Conservation (phyloP, 805 yeast genomes). For the Schwanniomyces vanrijiae region DNA sequence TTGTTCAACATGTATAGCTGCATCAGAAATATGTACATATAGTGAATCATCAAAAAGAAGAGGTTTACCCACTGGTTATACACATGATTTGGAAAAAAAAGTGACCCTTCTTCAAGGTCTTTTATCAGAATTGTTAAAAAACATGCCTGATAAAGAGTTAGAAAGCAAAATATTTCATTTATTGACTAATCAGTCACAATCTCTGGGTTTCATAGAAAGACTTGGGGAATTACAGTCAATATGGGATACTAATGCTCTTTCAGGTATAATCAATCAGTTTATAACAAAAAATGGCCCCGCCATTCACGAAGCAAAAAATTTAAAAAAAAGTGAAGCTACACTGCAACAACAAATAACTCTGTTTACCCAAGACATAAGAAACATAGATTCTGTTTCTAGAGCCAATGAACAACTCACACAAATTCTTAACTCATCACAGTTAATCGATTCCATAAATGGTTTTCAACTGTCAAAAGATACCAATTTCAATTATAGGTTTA, state of each 20-base stretch:
- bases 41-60: constrained; percentile 15
- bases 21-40: constrained; percentile 13
- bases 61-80: constrained; percentile 22
- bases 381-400: background rate
- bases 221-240: constrained; percentile 1
- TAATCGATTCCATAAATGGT: constrained; percentile 8
- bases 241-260: constrained; percentile 7
- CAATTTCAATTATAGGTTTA: background rate
- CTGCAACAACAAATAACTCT: background rate
- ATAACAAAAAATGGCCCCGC: constrained; percentile 6
- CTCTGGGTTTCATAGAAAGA: constrained; percentile 2
- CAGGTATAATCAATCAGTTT: constrained; percentile 9
- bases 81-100: constrained; percentile 18
- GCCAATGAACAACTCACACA: constrained; percentile 7
- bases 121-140: constrained; percentile 4
- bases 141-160: background rate
- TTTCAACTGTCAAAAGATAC: background rate
- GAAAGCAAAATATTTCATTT: constrained; percentile 2
- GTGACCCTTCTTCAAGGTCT: constrained; percentile 15
- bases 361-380: background rate
- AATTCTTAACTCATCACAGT: constrained; percentile 12
- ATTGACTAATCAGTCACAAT: constrained; percentile 1
- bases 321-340: background rate
- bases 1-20: constrained; percentile 16
- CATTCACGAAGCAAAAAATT: constrained; percentile 1